Base-by-base conservation (phyloP, 345 rosid genomes). In the Mallotus nudiflorus region DNA sequence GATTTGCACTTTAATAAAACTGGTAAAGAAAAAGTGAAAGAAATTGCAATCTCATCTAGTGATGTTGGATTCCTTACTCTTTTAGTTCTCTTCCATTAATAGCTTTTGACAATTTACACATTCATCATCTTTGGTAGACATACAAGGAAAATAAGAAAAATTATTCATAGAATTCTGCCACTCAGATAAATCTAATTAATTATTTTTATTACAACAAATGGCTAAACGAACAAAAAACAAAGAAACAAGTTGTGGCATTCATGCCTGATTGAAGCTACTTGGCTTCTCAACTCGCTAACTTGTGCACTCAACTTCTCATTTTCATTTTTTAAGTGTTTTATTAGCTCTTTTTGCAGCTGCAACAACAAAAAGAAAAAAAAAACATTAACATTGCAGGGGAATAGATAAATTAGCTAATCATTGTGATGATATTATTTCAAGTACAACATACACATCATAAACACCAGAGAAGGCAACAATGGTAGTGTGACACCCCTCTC, bases 321-420 rank as follows among this genome's bases (percentile, higher is more conserved):
- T 78, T 93, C 93, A 78, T 74, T 77, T 76, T 67, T 80, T 79
- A 91, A 72, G 80, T 86, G 84, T 60, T 85, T 80, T 64, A 86
- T 82, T 73, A 91, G 50, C 77, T 88, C 90, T n/a, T 78, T 91
- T 96, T 12, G 98, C 85, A 55, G 79, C 98, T 93, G 83, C 65
- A 29, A 48, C 22, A n/a, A 11, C 6, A 31, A 5, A n/a, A 20
- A 37, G 3, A 27, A 40, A 22, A 16, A 27, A 11, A 12, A 2
- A 33, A n/a, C n/a, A 2, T 22, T 49, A 35, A 53, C 20, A 53
- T 31, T 19, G 24, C n/a, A 39, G 6, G n/a, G 11, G 1, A 44
- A 63, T 10, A 22, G 20, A 13, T 22, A 62, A 20, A 22, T 42
- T 24, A 6, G 66, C n/a, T 40, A 14, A 40, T 11, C 27, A 24